Percentiles rank a stretch among this genome's conserved stretches.
phyloP scores from a whole-genome alignment of 345 rosid genomes.

The Tarenaya hassleriana region DNA sequence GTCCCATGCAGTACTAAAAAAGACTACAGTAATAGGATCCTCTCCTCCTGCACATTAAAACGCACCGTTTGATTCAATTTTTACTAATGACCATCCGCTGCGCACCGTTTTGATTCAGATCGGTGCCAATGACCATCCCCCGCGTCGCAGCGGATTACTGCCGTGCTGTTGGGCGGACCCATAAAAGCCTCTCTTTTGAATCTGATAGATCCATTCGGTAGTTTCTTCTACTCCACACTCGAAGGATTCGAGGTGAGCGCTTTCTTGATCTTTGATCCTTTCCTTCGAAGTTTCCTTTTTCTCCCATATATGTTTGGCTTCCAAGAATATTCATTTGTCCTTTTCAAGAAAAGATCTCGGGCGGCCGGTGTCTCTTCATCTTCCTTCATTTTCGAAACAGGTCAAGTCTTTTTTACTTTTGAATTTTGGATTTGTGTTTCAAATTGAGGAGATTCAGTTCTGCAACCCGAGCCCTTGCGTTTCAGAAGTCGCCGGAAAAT shows the following conservation, averaged over 20 bases:
- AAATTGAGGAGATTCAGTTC: neutral
- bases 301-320: neutral
- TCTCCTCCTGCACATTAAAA: too few species aligned
- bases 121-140: too few species aligned
- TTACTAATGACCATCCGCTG: too few species aligned
- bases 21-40: too few species aligned
- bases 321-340: neutral
- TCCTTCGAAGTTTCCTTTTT: slow-evolving; percentile 1
- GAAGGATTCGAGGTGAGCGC: slow-evolving; percentile 16
- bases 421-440: neutral
- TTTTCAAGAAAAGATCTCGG: neutral
- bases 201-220: slow-evolving; percentile 12
- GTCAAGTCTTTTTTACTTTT: neutral
- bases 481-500: neutral
- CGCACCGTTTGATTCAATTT: too few species aligned
- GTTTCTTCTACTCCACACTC: slow-evolving; percentile 17
- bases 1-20: too few species aligned
- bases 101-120: too few species aligned
- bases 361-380: slow-evolving; percentile 15
- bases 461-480: slow-evolving; percentile 5
- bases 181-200: slow-evolving; percentile 30
- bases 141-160: slow-evolving; percentile 9
- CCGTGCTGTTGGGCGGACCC: slow-evolving; percentile 18
- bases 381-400: slow-evolving; percentile 15
- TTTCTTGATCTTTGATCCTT: neutral